Percentiles rank a stretch among this genome's conserved stretches.
phyloP scores from a whole-genome alignment of 148 eudicot species.

The Vaccinium corymbosum region DNA sequence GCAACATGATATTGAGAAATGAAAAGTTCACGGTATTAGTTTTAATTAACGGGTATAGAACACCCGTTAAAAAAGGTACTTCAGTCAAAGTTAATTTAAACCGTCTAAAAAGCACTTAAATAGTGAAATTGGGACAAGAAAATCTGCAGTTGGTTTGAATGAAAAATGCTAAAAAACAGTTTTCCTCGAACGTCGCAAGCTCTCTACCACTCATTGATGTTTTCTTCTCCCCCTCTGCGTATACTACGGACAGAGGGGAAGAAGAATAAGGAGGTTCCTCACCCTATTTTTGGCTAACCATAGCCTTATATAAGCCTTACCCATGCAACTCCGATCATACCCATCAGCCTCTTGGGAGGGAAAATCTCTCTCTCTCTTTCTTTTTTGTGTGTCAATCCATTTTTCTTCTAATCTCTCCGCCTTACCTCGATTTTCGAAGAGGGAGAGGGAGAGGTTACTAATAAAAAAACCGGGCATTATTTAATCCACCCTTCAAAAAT shows the following conservation, averaged over 20 bases:
- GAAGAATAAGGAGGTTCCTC: background rate
- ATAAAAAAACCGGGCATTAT: background rate
- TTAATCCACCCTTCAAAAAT: background rate
- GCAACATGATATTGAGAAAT: no score
- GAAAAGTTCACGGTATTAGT: no score
- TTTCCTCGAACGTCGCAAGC: background rate
- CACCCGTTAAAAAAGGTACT: background rate
- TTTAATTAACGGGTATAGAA: background rate
- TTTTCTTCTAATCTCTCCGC: background rate
- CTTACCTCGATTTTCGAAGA: background rate
- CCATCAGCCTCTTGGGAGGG: background rate
- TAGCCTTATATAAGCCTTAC: background rate
- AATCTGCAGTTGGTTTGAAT: background rate
- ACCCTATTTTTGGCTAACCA: conserved; percentile 7
- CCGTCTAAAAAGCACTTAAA: background rate
- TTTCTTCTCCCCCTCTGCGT: no score
- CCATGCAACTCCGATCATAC: background rate
- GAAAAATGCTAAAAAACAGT: background rate
- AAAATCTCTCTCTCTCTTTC: background rate
- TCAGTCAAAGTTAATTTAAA: background rate
- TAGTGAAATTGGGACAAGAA: background rate
- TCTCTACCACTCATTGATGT: background rate
- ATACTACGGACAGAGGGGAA: no score
- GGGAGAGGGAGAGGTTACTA: background rate
- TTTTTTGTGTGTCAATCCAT: background rate